These are phyloP conservation scores for Helichrysum umbraculigerum DNA, from an alignment of 129 eudicot species.

Conservation along the genomic window DNA sequence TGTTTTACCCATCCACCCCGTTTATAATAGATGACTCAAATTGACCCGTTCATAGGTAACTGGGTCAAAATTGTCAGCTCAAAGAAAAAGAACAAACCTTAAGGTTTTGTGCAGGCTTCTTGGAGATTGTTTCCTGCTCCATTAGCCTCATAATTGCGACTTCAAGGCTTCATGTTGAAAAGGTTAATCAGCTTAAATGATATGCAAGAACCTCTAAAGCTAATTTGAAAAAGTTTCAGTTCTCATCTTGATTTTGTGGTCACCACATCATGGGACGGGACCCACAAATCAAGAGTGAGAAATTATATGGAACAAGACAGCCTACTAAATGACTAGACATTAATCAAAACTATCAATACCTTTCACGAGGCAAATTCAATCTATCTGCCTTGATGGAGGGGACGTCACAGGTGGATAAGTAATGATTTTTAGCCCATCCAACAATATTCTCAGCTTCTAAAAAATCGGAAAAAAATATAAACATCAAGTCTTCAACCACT, in stretches of 20 bases:
- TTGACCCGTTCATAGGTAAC: conserved; percentile 1
- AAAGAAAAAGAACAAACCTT: conserved; percentile 50
- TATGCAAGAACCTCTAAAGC: not conserved
- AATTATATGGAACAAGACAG: not conserved
- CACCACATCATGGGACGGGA: not conserved
- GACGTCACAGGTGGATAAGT: conserved; percentile 63
- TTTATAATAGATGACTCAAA: conserved; percentile 2
- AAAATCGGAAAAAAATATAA: conserved; percentile 12
- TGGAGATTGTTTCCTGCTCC: conserved; percentile 77
- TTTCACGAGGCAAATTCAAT: conserved; percentile 70
- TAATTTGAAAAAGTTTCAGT: not conserved
- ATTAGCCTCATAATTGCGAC: conserved; percentile 75
- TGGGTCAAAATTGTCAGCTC: not conserved
- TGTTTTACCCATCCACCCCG: not conserved
- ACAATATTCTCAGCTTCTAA: conserved; percentile 94
- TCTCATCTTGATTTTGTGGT: conserved; percentile 2
- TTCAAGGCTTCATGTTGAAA: conserved; percentile 61
- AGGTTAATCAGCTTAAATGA: conserved; percentile 23
- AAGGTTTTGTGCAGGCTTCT: conserved; percentile 79
- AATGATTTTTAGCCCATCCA: conserved; percentile 97
- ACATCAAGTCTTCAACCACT: conserved; percentile 17
- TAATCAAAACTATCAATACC: conserved; percentile 48
- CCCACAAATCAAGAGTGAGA: not conserved
- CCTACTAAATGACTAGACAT: not conserved
- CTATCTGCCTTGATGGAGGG: conserved; percentile 73